Percentiles rank a stretch among this genome's conserved stretches.
These are phyloP conservation scores for Calocera cornea DNA, from an alignment of 768 basidiomycete genomes.

Conservation along the genomic window DNA sequence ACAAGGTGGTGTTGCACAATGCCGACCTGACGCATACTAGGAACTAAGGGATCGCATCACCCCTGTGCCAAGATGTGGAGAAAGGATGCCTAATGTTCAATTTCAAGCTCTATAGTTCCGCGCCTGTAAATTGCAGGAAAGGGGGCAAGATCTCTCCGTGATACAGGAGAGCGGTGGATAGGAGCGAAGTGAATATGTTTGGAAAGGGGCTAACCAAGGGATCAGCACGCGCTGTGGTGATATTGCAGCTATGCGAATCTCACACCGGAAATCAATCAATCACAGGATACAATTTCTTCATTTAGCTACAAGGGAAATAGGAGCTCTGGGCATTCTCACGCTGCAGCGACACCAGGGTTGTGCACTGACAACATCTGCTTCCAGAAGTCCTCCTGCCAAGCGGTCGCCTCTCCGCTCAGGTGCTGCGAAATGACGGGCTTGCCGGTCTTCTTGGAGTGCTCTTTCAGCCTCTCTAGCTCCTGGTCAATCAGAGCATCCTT, in stretches of 20 bases:
- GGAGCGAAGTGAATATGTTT: too few species aligned
- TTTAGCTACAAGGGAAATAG: neutral
- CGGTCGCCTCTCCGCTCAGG: neutral
- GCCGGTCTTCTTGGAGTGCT: neutral
- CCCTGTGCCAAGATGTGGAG: too few species aligned
- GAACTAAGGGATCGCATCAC: too few species aligned
- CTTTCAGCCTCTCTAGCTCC: neutral
- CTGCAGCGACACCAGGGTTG: neutral
- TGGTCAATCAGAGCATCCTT: neutral
- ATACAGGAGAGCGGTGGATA: too few species aligned
- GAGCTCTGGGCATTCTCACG: neutral
- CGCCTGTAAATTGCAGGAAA: too few species aligned
- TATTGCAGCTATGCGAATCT: neutral
- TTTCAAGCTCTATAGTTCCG: too few species aligned
- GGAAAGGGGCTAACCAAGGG: too few species aligned
- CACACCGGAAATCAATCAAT: neutral
- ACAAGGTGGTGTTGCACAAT: too few species aligned
- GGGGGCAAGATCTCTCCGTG: too few species aligned
- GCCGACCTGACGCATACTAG: too few species aligned
- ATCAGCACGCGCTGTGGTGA: too few species aligned
- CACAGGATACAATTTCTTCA: neutral
- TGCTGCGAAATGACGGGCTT: conserved; percentile 4
- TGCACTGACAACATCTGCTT: neutral
- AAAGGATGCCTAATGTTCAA: too few species aligned
- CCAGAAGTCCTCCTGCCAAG: conserved; percentile 4